A percentile compares a stretch with the other conserved stretches of the same genome.
Conservation (phyloP, 2,329 filamentous ascomycete genomes). For the Rutstroemia sp. region DNA sequence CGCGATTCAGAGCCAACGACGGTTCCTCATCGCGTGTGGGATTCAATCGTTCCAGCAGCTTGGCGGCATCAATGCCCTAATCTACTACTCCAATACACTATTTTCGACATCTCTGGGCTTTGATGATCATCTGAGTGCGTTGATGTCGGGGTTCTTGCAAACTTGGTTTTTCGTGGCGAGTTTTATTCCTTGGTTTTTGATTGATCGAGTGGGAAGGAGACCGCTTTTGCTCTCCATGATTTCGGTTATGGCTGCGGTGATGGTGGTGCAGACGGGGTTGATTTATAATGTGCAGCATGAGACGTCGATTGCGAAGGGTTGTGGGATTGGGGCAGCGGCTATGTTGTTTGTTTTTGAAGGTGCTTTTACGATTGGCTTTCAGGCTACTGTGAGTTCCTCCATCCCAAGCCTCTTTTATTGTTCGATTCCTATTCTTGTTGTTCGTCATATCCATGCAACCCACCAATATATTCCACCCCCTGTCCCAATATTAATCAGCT, state of each 20-base stretch:
- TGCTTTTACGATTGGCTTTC: conserved; percentile 52
- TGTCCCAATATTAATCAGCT: too few species aligned
- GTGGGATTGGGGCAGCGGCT: conserved; percentile 34
- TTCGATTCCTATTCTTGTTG: not conserved
- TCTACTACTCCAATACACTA: conserved; percentile 37
- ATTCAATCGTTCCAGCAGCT: conserved; percentile 46
- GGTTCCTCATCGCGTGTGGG: conserved; percentile 42
- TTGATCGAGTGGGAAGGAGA: conserved; percentile 54
- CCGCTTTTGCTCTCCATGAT: conserved; percentile 55
- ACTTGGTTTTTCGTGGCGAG: conserved; percentile 38
- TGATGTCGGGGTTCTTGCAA: conserved; percentile 46
- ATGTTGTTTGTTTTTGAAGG: conserved; percentile 56
- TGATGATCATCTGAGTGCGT: conserved; percentile 36
- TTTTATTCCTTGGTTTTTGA: conserved; percentile 33
- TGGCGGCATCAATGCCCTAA: conserved; percentile 35
- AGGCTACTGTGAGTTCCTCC: conserved; percentile 40
- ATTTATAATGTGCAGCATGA: conserved; percentile 35
- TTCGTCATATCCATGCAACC: too few species aligned
- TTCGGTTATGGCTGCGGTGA: conserved; percentile 34
- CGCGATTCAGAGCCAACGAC: conserved; percentile 37
- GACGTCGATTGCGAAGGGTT: conserved; percentile 27
- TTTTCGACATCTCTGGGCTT: conserved; percentile 40
- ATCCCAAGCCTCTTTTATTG: too few species aligned
- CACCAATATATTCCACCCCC: not conserved
- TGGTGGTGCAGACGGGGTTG: conserved; percentile 35